A percentile compares a stretch with the other conserved stretches of the same genome.
phyloP scores from a whole-genome alignment of 371 early-diverging fungal species.

The Phascolomyces articulosus region DNA sequence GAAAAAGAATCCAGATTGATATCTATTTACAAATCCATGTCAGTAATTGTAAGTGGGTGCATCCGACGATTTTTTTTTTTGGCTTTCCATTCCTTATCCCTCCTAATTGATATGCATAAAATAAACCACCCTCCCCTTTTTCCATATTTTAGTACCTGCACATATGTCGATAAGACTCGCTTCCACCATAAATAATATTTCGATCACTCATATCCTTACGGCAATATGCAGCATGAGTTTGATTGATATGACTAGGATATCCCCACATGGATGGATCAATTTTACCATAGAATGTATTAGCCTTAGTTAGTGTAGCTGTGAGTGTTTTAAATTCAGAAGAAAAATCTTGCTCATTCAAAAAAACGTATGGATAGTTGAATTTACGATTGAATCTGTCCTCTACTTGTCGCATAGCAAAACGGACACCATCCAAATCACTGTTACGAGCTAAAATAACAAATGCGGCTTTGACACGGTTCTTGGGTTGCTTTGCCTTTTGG shows the following conservation, averaged over 20 bases:
- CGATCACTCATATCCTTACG: slow-evolving; percentile 61
- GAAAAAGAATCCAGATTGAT: slow-evolving; percentile 92
- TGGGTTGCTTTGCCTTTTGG: background rate
- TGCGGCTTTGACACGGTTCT: slow-evolving; percentile 50
- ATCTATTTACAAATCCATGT: slow-evolving; percentile 40
- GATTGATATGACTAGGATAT: slow-evolving; percentile 81
- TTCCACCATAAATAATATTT: slow-evolving; percentile 83
- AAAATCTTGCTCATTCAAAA: slow-evolving; percentile 83
- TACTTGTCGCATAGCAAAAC: slow-evolving; percentile 68
- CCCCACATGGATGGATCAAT: slow-evolving; percentile 75
- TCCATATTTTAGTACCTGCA: slow-evolving; percentile 55
- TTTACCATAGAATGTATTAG: slow-evolving; percentile 52
- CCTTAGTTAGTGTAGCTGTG: slow-evolving; percentile 51
- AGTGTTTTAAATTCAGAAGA: slow-evolving; percentile 72
- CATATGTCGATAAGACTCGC: slow-evolving; percentile 93
- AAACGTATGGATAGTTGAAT: slow-evolving; percentile 90
- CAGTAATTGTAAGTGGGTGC: background rate
- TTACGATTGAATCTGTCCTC: slow-evolving; percentile 85
- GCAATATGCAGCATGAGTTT: slow-evolving; percentile 59
- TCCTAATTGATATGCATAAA: too few relatives aligned
- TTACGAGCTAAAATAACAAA: slow-evolving; percentile 77
- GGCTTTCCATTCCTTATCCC: too few relatives aligned
- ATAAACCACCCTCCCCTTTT: too few relatives aligned
- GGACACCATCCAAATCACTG: slow-evolving; percentile 71
- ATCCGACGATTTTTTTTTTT: too few relatives aligned